Base-by-base conservation (phyloP, 768 basidiomycete genomes). In the Pholiota microspora region DNA sequence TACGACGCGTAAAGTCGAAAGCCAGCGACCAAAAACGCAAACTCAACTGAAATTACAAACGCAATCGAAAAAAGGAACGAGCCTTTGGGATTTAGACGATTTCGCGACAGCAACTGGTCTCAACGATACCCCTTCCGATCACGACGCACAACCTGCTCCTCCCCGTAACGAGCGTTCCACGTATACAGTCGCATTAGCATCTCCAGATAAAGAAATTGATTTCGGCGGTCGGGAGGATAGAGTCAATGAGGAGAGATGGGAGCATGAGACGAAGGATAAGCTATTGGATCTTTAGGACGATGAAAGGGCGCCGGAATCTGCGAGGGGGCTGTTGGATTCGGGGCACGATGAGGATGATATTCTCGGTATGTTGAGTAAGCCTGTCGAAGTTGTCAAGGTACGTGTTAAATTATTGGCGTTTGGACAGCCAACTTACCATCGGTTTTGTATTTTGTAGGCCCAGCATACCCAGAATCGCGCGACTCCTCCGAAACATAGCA, bases 311-410 rank as follows among this genome's bases (percentile, higher is more conserved):
- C 40, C 40, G 4, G 6, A 25, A 23, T 5, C 45, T 31, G 18
- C 18, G 15, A 23, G 12, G 24, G 31, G 27, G 35, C 28, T 10
- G 13, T 40, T 24, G 21, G 18, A 23, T 34, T 45, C 40, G n/a
- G 38, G 38, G 27, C 56, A 29, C 24, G 71, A 78, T 16, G 84
- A 86, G n/a, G 84, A 87, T 58, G 87, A 92, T 69, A 78, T 94
- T 34, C 68, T 94, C 10, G 90, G 90, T 1, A 78, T 75, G 35
- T 67, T 92, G 2, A 73, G 75, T 40, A 84, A 82, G 62, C 89
- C 90, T 23, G 75, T 85, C 15, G 77, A 75, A 31, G 67, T 68
- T 58, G 51, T 58, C 46, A 53, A 60, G 5, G 62, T 67, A 51
- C 45, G 59, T 32, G 46, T 31, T 31, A 31, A 6, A 31, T 31